Base-by-base conservation (phyloP, 208 protist genomes). In the Trypanosoma lewisi region DNA sequence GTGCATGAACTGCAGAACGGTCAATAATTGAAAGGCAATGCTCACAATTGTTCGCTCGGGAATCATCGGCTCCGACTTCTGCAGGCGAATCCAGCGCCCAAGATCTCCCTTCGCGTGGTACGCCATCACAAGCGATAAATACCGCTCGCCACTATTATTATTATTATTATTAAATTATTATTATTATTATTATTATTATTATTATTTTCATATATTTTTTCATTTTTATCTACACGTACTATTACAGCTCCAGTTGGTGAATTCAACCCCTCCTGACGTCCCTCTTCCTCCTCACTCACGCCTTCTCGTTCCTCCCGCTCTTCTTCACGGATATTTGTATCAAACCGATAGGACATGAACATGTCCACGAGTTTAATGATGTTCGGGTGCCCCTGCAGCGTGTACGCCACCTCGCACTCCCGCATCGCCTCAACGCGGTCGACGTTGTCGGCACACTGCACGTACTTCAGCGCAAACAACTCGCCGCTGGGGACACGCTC, bases 291-390 rank as follows among this genome's bases (percentile, higher is more conserved):
- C n/a, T n/a, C n/a, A n/a, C n/a, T n/a, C n/a, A n/a, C n/a, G n/a
- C n/a, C n/a, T n/a, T n/a, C n/a, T n/a, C n/a, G n/a, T n/a, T n/a
- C n/a, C n/a, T n/a, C n/a, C n/a, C n/a, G n/a, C n/a, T n/a, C n/a
- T n/a, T n/a, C n/a, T 54, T 9, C 21, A 14, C 59, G 44, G 7
- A 63, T 6, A 48, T 66, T 19, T 34, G 52, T 52, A 56, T 80
- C 78, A 67, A 87, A 87, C 21, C 75, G 50, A 50, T 88, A 88
- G 45, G 61, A 79, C 80, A 93, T 87, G 64, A 93, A 93, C 83
- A 93, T 90, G 41, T 90, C 86, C 6, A 82, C 70, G 21, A 93
- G 73, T 0, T 76, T 51, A 52, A 91, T 85, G 14, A 93, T 74
- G 36, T 93, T 87, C 4, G 83, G 86, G 51, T 91, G 83, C 5